phyloP scores from a whole-genome alignment of 31 red algal species.

The Odonthalia washingtoniensis region DNA sequence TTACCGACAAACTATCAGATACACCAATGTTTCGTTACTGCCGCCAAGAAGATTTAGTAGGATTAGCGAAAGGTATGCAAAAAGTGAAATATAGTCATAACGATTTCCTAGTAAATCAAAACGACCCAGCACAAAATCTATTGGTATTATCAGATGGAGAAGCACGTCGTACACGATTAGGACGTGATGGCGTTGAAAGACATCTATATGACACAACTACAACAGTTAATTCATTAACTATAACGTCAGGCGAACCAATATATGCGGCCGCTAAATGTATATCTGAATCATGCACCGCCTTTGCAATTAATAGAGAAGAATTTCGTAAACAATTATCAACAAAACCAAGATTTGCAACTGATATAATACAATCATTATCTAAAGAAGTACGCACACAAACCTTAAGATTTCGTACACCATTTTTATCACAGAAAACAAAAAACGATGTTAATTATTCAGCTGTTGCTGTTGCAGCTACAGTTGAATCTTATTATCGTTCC shows the following conservation, averaged over 20 bases:
- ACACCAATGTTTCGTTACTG: slow-evolving; percentile 41
- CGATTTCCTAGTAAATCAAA: slow-evolving; percentile 28
- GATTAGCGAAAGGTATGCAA: slow-evolving; percentile 18
- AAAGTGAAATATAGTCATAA: slow-evolving; percentile 23
- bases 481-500: slow-evolving; percentile 78
- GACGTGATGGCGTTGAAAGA: slow-evolving; percentile 17
- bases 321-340: slow-evolving; percentile 43
- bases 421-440: slow-evolving; percentile 56
- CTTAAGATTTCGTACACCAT: slow-evolving; percentile 64
- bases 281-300: slow-evolving; percentile 51
- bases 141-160: slow-evolving; percentile 23
- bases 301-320: slow-evolving; percentile 34
- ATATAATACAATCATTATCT: slow-evolving; percentile 61
- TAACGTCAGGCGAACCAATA: slow-evolving; percentile 56
- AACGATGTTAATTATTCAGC: slow-evolving; percentile 61
- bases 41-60: not conserved
- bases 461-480: slow-evolving; percentile 65
- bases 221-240: not conserved
- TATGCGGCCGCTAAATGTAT: slow-evolving; percentile 63
- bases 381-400: slow-evolving; percentile 31
- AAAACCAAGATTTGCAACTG: slow-evolving; percentile 34
- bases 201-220: not conserved
- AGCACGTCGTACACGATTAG: not conserved
- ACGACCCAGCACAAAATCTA: slow-evolving; percentile 18
- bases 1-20: not conserved